Conservation (phyloP, 2,329 filamentous ascomycete species). For the Exophiala dermatitidis region DNA sequence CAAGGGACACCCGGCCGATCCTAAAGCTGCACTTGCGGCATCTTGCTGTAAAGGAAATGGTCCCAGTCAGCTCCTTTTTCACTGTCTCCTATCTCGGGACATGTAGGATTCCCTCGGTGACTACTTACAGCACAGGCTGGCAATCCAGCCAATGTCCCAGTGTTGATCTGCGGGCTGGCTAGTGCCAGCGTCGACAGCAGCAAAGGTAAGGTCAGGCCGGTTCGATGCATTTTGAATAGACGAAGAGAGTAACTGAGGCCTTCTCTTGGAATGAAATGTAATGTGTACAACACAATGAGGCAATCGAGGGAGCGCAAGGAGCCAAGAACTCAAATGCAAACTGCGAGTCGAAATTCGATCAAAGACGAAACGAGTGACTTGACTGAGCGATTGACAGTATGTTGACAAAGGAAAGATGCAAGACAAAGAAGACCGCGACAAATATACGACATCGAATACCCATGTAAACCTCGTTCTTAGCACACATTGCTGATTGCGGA, state of each 20-base stretch:
- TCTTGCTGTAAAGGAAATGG: slow-evolving; percentile 11
- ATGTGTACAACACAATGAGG: too few species aligned
- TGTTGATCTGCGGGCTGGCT: slow-evolving; percentile 14
- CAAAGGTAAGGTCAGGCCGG: slow-evolving; percentile 5
- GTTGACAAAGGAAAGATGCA: background rate
- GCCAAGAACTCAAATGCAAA: background rate
- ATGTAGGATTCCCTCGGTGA: background rate
- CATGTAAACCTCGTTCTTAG: background rate
- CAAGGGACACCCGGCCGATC: slow-evolving; percentile 11
- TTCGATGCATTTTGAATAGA: slow-evolving; percentile 8
- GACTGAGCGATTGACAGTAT: too few species aligned
- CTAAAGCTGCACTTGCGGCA: slow-evolving; percentile 10
- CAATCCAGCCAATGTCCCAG: slow-evolving; percentile 10
- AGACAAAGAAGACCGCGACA: background rate
- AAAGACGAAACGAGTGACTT: too few species aligned
- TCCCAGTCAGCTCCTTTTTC: background rate
- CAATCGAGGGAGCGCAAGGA: too few species aligned
- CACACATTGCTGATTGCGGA: background rate
- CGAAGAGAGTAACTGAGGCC: background rate
- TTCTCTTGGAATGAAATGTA: too few species aligned
- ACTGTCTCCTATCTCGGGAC: background rate
- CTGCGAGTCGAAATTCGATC: background rate
- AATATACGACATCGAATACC: background rate
- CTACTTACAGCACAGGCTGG: slow-evolving; percentile 22
- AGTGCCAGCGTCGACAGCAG: slow-evolving; percentile 8